Base-by-base conservation (phyloP, 345 rosid genomes). In the Citrus maxima region DNA sequence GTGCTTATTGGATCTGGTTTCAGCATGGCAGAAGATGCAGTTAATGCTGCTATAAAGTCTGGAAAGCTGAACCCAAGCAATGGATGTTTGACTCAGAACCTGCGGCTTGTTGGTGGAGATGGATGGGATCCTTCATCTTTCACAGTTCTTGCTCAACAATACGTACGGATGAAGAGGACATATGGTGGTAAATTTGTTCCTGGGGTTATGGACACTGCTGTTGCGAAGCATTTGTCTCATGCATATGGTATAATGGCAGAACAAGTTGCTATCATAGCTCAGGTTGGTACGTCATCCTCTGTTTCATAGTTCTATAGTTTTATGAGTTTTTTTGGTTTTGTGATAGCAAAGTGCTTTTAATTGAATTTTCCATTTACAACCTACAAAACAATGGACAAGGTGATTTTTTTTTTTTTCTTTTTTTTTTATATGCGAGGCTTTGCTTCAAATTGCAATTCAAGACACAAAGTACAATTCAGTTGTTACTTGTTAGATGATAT, bases 11-110 rank as follows among this genome's bases (percentile, higher is more conserved):
- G 71, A 72, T 67, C 58, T 74, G 12, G 18, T 91, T 92, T 86
- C 96, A 94, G 99, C 84, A 94, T 96, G 99, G 99, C 98, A 81
- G 97, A 96, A 86, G 98, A 96, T 85, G 99, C 99, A 67, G 98
- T 96, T 74, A 77, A 93, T 86, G 92, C 90, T 42, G 97, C 99
- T 77, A 87, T 96, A 73, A 88, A 89, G 81, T 90, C 94, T n/a
- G 99, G 95, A 79, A 88, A 91, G 62, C 85, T 96, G 70, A 89
- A 73, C 77, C 97, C 98, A 42, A 78, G 77, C 56, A 94, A 81
- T 82, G 92, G 72, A 79, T 88, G 97, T 80, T 72, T 90, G 74
- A 95, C 98, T 24, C 87, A 86, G 27, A 85, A 82, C 77, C 87
- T 95, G 66, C 88, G 88, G 87, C 80, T 95, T 61, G 46, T 85